Evolutionary conservation across 768 basidiomycete genomes (phyloP).

Genomic region (Lepiota venenata): DNA sequence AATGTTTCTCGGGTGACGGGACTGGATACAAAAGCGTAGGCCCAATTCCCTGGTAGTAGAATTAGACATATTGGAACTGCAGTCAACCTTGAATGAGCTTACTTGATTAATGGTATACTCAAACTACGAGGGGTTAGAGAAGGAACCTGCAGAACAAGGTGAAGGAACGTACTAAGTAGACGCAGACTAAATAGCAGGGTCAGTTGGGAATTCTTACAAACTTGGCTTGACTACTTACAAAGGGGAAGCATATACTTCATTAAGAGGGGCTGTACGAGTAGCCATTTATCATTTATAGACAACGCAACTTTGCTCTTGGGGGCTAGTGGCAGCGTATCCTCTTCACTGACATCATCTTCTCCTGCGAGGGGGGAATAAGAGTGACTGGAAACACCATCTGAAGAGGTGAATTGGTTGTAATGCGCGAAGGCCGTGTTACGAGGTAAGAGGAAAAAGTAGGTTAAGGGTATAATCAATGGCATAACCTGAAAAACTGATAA

Average conservation of each 20-base stretch:
- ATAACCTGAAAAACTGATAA: constrained; percentile 51
- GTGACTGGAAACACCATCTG: constrained; percentile 24
- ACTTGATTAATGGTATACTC: constrained; percentile 92
- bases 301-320: constrained; percentile 50
- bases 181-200: constrained; percentile 27
- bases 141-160: neutral
- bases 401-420: constrained; percentile 28
- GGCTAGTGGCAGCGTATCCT: constrained; percentile 31
- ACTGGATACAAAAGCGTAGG: constrained; percentile 90
- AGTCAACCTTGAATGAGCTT: neutral
- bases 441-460: constrained; percentile 80
- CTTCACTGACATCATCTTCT: constrained; percentile 39
- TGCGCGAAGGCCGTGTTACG: constrained; percentile 35
- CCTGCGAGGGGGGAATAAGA: constrained; percentile 44
- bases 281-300: constrained; percentile 73
- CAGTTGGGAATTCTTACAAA: neutral
- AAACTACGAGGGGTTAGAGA: constrained; percentile 42
- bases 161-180: constrained; percentile 39
- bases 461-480: constrained; percentile 74
- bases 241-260: constrained; percentile 90
- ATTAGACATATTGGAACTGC: neutral
- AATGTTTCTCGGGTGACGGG: constrained; percentile 56
- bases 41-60: constrained; percentile 64
- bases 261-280: constrained; percentile 75
- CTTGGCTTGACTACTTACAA: constrained; percentile 50